Percentiles rank a stretch among this genome's conserved stretches.
Evolutionary conservation across 805 yeast genomes (phyloP).

Genomic region (Jamesozyma piceae): DNA sequence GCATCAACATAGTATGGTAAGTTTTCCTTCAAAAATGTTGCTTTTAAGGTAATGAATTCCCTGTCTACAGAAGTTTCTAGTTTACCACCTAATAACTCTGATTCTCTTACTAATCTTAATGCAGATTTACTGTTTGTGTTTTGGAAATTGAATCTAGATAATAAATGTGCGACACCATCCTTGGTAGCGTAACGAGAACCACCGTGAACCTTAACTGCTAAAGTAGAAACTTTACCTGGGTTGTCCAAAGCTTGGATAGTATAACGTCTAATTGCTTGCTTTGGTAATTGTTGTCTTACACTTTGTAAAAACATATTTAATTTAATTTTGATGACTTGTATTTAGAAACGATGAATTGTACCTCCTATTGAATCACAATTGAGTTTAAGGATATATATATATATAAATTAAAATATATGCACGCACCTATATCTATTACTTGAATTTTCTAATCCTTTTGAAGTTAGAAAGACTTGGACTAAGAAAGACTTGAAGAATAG

Average conservation of each 20-base stretch:
- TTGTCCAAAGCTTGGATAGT: slow-evolving; percentile 47
- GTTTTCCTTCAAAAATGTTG: slow-evolving; percentile 77
- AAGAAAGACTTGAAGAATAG: no score
- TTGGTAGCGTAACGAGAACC: slow-evolving; percentile 67
- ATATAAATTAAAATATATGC: no score
- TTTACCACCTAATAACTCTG: slow-evolving; percentile 85
- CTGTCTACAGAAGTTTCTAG: slow-evolving; percentile 64
- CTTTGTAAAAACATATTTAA: slow-evolving; percentile 3
- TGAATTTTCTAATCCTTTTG: no score
- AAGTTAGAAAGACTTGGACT: no score
- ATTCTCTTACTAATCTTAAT: slow-evolving; percentile 85
- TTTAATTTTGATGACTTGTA: no score
- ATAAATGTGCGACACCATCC: slow-evolving; percentile 79
- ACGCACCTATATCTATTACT: neutral
- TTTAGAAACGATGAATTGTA: no score
- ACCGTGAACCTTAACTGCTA: slow-evolving; percentile 74
- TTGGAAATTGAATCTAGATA: slow-evolving; percentile 75
- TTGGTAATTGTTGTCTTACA: slow-evolving; percentile 17
- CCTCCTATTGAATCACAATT: no score
- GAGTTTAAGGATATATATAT: slow-evolving; percentile 2
- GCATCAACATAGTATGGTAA: slow-evolving; percentile 88
- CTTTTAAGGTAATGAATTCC: slow-evolving; percentile 71
- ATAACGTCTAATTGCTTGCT: slow-evolving; percentile 29
- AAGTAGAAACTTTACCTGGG: slow-evolving; percentile 58
- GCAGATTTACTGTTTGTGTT: slow-evolving; percentile 79